Conservation (phyloP, 1,284 basidiomycete genomes). For the Trichosporon coremiiforme region DNA sequence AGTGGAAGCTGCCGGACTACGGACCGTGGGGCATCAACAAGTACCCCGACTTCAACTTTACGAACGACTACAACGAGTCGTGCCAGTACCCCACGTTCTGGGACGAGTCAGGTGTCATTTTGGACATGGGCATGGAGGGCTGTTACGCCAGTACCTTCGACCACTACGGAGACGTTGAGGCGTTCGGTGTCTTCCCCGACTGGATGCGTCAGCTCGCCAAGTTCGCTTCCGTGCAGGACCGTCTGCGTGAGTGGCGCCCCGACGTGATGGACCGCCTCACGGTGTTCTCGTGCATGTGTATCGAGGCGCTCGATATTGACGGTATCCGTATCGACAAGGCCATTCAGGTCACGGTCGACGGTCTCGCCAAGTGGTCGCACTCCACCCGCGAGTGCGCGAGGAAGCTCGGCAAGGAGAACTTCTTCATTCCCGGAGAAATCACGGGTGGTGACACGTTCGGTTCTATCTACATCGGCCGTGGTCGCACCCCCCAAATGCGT, state of each 20-base stretch:
- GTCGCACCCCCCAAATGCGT: slow-evolving; percentile 68
- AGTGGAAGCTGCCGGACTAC: slow-evolving; percentile 76
- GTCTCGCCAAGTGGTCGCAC: slow-evolving; percentile 72
- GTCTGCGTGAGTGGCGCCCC: slow-evolving; percentile 83
- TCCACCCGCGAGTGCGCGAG: slow-evolving; percentile 72
- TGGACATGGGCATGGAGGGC: slow-evolving; percentile 65
- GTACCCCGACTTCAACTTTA: slow-evolving; percentile 73
- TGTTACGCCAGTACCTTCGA: slow-evolving; percentile 83
- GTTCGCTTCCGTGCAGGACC: slow-evolving; percentile 91
- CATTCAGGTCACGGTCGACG: slow-evolving; percentile 82
- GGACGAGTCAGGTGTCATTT: slow-evolving; percentile 69
- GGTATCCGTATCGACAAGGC: slow-evolving; percentile 92
- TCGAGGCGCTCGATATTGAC: slow-evolving; percentile 82
- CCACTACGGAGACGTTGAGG: slow-evolving; percentile 91
- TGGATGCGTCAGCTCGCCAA: slow-evolving; percentile 87
- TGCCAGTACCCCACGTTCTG: slow-evolving; percentile 78
- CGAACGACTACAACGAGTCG: slow-evolving; percentile 65
- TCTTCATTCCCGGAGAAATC: slow-evolving; percentile 86
- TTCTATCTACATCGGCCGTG: slow-evolving; percentile 80
- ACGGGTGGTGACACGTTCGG: slow-evolving; percentile 92
- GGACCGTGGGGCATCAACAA: slow-evolving; percentile 79
- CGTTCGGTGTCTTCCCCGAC: slow-evolving; percentile 81
- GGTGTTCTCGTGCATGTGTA: slow-evolving; percentile 77
- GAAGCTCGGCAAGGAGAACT: slow-evolving; percentile 74
- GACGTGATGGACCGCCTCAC: slow-evolving; percentile 73